Evolutionary conservation across 768 basidiomycete species (phyloP).

Genomic region (Boletus rufocinnamomeus): DNA sequence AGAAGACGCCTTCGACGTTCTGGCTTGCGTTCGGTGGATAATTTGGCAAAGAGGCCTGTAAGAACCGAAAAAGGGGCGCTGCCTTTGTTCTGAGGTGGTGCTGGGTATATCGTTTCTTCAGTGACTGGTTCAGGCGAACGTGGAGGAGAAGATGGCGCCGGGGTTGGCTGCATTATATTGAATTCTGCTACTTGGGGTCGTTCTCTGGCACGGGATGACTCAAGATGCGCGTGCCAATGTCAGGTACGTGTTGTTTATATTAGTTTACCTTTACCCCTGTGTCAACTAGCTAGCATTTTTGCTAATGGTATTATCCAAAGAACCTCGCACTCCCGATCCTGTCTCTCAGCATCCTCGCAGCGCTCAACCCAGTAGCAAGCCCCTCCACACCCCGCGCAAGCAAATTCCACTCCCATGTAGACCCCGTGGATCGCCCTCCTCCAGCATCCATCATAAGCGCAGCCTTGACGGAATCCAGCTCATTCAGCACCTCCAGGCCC

Average conservation of each 20-base stretch:
- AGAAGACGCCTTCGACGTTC: constrained; percentile 72
- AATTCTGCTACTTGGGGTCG: neutral
- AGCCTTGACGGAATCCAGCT: constrained; percentile 79
- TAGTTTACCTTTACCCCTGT: constrained; percentile 8
- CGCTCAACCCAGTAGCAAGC: constrained; percentile 38
- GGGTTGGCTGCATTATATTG: constrained; percentile 61
- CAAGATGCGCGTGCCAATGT: neutral
- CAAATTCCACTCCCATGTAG: constrained; percentile 35
- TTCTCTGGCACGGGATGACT: neutral
- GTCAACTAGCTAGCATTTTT: too few species aligned
- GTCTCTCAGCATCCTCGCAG: constrained; percentile 32
- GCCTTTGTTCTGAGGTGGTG: constrained; percentile 64
- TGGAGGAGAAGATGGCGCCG: constrained; percentile 62
- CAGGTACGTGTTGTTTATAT: constrained; percentile 24
- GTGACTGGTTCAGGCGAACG: constrained; percentile 39
- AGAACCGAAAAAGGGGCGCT: constrained; percentile 72
- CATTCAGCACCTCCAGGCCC: constrained; percentile 90
- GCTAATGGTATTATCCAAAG: constrained; percentile 3
- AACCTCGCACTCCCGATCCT: constrained; percentile 16
- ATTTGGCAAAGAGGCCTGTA: constrained; percentile 70
- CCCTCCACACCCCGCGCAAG: constrained; percentile 49
- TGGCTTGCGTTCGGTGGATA: constrained; percentile 71
- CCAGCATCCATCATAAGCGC: constrained; percentile 84
- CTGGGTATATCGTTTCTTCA: constrained; percentile 42
- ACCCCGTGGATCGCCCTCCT: constrained; percentile 33